A percentile compares a stretch with the other conserved stretches of the same genome.
These are phyloP conservation scores for Ambrosiella xylebori DNA, from an alignment of 2,329 filamentous ascomycete species.

Conservation along the genomic window DNA sequence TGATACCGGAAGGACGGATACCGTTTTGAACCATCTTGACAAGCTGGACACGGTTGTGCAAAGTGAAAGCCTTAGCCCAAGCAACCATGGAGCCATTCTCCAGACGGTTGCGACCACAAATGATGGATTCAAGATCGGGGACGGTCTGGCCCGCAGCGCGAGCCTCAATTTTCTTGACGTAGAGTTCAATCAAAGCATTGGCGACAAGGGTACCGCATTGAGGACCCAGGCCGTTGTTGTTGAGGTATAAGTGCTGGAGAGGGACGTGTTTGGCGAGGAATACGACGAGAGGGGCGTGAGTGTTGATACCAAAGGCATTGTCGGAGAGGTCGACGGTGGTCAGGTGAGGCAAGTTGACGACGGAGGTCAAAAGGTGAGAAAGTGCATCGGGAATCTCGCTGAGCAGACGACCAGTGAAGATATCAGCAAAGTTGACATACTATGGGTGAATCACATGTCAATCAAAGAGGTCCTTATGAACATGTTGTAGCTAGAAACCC, in stretches of 20 bases:
- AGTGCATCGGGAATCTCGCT: constrained; percentile 87
- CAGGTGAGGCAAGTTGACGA: constrained; percentile 71
- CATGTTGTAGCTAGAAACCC: neutral
- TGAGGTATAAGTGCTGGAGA: constrained; percentile 84
- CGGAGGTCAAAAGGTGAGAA: constrained; percentile 64
- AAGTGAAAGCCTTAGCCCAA: constrained; percentile 75
- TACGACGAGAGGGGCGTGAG: constrained; percentile 75
- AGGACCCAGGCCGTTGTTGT: constrained; percentile 95
- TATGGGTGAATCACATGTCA: constrained; percentile 17
- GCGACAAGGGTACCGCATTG: constrained; percentile 79
- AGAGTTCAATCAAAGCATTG: constrained; percentile 67
- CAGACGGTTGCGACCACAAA: constrained; percentile 87
- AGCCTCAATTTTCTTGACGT: constrained; percentile 67
- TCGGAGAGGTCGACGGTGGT: constrained; percentile 91
- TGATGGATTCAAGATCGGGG: constrained; percentile 81
- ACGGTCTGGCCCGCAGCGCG: constrained; percentile 54
- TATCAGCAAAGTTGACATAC: constrained; percentile 84
- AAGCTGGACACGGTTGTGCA: constrained; percentile 64
- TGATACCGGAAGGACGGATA: constrained; percentile 85
- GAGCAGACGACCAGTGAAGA: constrained; percentile 88
- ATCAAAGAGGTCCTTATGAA: neutral
- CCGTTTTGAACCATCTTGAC: constrained; percentile 98
- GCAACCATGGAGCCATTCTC: constrained; percentile 94
- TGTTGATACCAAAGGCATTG: constrained; percentile 95
- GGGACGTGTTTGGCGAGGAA: constrained; percentile 81